Percentiles rank a stretch among this genome's conserved stretches.
phyloP scores from a whole-genome alignment of 2,329 filamentous ascomycete genomes.

The Metarhizium rileyi region DNA sequence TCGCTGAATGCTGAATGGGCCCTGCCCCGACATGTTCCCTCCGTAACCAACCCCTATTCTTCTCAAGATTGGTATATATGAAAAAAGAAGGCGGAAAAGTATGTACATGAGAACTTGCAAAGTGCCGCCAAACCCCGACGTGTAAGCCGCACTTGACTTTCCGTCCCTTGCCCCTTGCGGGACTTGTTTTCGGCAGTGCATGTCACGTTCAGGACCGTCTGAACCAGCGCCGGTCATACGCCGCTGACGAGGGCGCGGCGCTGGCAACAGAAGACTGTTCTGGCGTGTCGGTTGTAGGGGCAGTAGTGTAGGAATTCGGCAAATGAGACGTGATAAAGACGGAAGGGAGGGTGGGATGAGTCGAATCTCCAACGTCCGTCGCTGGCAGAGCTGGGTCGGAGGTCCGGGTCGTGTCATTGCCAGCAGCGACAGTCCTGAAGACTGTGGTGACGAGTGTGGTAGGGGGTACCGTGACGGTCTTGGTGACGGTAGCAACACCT shows the following conservation, averaged over 20 bases:
- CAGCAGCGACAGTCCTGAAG: slow-evolving; percentile 23
- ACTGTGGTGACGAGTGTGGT: slow-evolving; percentile 29
- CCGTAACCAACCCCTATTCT: not conserved
- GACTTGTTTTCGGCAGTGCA: not conserved
- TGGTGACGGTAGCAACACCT: slow-evolving; percentile 21
- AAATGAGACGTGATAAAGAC: not conserved
- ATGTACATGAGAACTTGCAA: not conserved
- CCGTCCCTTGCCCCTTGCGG: not conserved
- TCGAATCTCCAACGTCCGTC: slow-evolving; percentile 4
- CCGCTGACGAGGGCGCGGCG: not conserved
- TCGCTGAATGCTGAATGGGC: not conserved
- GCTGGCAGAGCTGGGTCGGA: not conserved
- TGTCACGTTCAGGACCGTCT: not conserved
- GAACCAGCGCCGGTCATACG: not conserved
- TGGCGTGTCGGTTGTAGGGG: not conserved
- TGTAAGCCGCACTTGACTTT: not conserved
- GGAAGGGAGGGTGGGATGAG: not conserved
- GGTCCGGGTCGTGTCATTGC: not conserved
- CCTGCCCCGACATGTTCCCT: not conserved
- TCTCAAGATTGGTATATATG: not conserved
- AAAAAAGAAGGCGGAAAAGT: not conserved
- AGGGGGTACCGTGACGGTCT: slow-evolving; percentile 25
- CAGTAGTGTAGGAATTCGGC: not conserved
- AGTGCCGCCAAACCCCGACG: not conserved
- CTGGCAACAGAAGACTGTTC: not conserved